phyloP scores from a whole-genome alignment of 2,329 filamentous ascomycete genomes.

The Penicillium polonicum region DNA sequence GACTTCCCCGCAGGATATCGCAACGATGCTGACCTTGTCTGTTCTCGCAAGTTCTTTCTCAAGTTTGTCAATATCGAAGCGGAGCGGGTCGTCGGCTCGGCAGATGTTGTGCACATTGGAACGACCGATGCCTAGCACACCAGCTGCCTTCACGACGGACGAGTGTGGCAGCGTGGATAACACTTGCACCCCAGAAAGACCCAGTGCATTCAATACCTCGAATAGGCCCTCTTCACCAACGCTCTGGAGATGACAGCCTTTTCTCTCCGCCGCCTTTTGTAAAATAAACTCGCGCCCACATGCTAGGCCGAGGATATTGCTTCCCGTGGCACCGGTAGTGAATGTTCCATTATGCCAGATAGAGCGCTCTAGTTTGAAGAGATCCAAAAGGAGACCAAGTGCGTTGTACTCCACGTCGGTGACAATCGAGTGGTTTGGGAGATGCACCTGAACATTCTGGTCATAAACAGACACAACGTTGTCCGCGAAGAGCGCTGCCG shows the following conservation, averaged over 20 bases:
- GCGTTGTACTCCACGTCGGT: constrained; percentile 75
- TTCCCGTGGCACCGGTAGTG: constrained; percentile 69
- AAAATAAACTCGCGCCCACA: constrained; percentile 65
- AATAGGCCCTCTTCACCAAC: constrained; percentile 71
- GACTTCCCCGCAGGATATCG: constrained; percentile 82
- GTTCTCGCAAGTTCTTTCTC: constrained; percentile 56
- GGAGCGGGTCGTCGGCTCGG: constrained; percentile 57
- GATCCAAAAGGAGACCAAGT: constrained; percentile 64
- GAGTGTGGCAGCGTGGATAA: constrained; percentile 82
- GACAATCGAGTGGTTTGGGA: constrained; percentile 70
- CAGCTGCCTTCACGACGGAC: constrained; percentile 78
- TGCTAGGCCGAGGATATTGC: constrained; percentile 65
- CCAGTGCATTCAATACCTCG: constrained; percentile 62
- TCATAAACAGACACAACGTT: constrained; percentile 78
- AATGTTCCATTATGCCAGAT: constrained; percentile 74
- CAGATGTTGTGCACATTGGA: constrained; percentile 62
- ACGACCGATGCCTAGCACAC: constrained; percentile 75
- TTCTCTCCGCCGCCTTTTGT: constrained; percentile 43
- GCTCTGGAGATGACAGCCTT: constrained; percentile 34
- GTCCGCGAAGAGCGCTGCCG: constrained; percentile 77
- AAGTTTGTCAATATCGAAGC: constrained; percentile 65
- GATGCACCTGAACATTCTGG: constrained; percentile 80
- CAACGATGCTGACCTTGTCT: constrained; percentile 69
- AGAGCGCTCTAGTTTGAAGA: constrained; percentile 60
- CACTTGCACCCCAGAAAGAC: constrained; percentile 68